Evolutionary conservation across 169 alveolate genomes (phyloP).

Genomic region (Toxoplasma gondii): DNA sequence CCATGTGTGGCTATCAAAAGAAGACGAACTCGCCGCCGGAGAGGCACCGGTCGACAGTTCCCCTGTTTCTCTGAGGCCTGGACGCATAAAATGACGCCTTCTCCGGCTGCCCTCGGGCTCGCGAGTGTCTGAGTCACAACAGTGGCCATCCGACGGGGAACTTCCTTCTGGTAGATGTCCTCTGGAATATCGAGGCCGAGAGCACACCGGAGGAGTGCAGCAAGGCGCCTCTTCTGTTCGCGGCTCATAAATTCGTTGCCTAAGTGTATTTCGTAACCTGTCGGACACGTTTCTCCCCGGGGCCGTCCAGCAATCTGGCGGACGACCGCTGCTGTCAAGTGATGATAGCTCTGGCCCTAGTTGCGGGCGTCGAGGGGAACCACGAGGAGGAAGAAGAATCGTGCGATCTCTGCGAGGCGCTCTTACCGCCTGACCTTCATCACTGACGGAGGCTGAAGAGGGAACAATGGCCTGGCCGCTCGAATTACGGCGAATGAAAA

Average conservation of each 20-base stretch:
- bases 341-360: background rate
- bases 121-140: background rate
- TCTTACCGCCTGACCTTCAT: background rate
- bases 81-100: background rate
- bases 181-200: background rate
- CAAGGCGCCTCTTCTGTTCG: slow-evolving; percentile 35
- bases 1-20: background rate
- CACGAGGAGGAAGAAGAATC: background rate
- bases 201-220: background rate
- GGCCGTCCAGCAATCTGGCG: too few relatives aligned
- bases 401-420: background rate
- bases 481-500: background rate
- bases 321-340: background rate
- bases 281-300: background rate
- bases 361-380: background rate
- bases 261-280: background rate
- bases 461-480: background rate
- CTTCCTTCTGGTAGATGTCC: background rate
- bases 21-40: background rate
- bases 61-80: background rate
- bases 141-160: background rate
- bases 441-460: background rate
- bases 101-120: background rate
- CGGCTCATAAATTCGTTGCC: background rate
- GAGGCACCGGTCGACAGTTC: background rate